Evolutionary conservation across 2,329 filamentous ascomycete genomes (phyloP).

Genomic region (Venturia nashicola): DNA sequence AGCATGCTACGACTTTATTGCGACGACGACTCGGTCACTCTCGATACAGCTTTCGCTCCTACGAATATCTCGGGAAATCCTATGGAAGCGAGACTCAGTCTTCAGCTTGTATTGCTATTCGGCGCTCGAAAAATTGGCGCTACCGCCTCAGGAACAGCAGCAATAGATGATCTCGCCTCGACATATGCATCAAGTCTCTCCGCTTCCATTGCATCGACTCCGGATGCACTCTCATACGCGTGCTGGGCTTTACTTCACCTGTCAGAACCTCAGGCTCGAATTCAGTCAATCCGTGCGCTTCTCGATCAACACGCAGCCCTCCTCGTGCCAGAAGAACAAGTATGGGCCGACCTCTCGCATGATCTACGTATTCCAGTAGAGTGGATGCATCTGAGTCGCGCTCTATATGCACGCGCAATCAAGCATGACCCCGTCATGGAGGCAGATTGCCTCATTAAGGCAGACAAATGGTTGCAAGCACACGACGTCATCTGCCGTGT

Average conservation of each 20-base stretch:
- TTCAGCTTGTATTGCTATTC: constrained; percentile 63
- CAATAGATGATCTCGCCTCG: constrained; percentile 46
- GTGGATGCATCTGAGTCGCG: constrained; percentile 84
- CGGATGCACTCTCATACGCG: constrained; percentile 28
- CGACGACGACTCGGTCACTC: constrained; percentile 16
- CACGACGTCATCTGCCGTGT: constrained; percentile 70
- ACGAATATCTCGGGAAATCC: constrained; percentile 65
- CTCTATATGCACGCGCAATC: constrained; percentile 65
- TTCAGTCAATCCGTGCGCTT: constrained; percentile 60
- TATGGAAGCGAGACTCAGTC: constrained; percentile 64
- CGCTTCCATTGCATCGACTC: not conserved
- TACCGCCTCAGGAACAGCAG: constrained; percentile 34
- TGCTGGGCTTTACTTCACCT: constrained; percentile 70
- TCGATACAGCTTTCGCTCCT: constrained; percentile 43
- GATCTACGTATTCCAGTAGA: constrained; percentile 48
- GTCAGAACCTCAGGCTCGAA: constrained; percentile 48
- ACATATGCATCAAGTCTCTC: constrained; percentile 39
- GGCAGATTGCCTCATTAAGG: constrained; percentile 68
- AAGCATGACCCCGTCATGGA: constrained; percentile 58
- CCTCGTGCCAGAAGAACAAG: constrained; percentile 46
- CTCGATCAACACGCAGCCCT: constrained; percentile 45
- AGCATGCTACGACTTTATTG: constrained; percentile 68
- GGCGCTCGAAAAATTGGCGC: constrained; percentile 18
- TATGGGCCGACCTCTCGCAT: constrained; percentile 47
- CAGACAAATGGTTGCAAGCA: constrained; percentile 64